Conservation (phyloP, 345 rosid genomes). For the Atalantia buxifolia region DNA sequence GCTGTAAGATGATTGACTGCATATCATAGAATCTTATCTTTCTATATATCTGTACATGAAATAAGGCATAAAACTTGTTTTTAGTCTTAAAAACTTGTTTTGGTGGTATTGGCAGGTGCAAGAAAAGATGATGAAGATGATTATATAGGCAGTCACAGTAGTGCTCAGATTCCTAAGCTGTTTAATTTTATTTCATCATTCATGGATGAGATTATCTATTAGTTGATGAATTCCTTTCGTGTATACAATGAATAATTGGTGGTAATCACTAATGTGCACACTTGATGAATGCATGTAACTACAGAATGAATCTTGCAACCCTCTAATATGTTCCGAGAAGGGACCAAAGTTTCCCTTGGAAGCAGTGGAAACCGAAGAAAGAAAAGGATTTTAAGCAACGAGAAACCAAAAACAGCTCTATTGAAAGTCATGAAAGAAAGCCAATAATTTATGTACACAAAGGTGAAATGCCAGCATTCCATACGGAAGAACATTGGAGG, state of each 20-base stretch:
- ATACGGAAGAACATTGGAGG: background rate
- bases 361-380: background rate
- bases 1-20: slow-evolving; percentile 31
- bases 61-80: background rate
- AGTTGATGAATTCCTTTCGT: background rate
- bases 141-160: background rate
- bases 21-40: background rate
- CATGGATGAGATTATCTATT: background rate
- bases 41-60: background rate
- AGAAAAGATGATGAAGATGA: slow-evolving; percentile 23
- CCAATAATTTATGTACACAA: background rate
- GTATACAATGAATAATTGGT: background rate
- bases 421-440: background rate
- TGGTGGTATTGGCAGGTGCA: slow-evolving; percentile 28
- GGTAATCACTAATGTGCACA: background rate
- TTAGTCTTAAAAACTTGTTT: background rate
- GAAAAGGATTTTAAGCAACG: background rate
- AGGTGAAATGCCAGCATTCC: background rate
- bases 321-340: background rate
- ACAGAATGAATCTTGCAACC: background rate
- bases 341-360: background rate
- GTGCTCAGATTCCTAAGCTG: background rate
- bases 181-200: background rate
- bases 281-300: background rate
- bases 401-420: background rate